Evolutionary conservation across 1,284 basidiomycete species (phyloP).

Genomic region (Apiotrichum mycotoxinovorans): DNA sequence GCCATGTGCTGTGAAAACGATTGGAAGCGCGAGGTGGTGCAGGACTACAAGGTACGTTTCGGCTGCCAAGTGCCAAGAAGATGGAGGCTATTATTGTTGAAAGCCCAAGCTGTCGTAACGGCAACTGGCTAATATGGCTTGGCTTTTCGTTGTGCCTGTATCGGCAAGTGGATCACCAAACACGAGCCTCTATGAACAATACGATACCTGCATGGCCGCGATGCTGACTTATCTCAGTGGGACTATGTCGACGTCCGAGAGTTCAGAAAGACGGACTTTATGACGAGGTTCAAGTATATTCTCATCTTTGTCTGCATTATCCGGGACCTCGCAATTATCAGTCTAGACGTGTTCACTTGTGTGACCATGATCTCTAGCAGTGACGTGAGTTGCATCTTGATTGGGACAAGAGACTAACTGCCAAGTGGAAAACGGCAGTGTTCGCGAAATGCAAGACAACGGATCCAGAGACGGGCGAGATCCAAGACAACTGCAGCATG

Average conservation of each 20-base stretch:
- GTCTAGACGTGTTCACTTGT: slow-evolving; percentile 96
- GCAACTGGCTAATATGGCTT: too few species aligned
- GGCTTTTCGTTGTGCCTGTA: too few species aligned
- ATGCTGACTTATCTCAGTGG: too few species aligned
- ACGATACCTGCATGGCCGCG: too few species aligned
- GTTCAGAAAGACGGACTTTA: slow-evolving; percentile 80
- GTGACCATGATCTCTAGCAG: slow-evolving; percentile 88
- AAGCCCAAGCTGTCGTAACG: neutral
- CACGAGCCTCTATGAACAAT: too few species aligned
- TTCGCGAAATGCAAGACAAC: slow-evolving; percentile 6
- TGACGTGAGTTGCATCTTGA: slow-evolving; percentile 46
- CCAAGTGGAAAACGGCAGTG: slow-evolving; percentile 2
- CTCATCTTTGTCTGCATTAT: slow-evolving; percentile 87
- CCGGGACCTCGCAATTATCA: slow-evolving; percentile 92
- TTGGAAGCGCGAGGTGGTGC: slow-evolving; percentile 96
- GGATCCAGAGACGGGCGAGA: slow-evolving; percentile 59
- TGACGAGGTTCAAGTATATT: slow-evolving; percentile 85
- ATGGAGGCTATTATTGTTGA: neutral
- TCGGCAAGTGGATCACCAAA: too few species aligned
- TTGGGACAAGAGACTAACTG: neutral
- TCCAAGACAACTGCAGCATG: slow-evolving; percentile 73
- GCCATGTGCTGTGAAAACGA: slow-evolving; percentile 55
- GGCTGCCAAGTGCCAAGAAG: neutral
- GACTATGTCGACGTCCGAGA: slow-evolving; percentile 90
- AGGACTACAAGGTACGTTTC: slow-evolving; percentile 83